phyloP scores from a whole-genome alignment of 2,329 filamentous ascomycete species.

The Alternaria atra region DNA sequence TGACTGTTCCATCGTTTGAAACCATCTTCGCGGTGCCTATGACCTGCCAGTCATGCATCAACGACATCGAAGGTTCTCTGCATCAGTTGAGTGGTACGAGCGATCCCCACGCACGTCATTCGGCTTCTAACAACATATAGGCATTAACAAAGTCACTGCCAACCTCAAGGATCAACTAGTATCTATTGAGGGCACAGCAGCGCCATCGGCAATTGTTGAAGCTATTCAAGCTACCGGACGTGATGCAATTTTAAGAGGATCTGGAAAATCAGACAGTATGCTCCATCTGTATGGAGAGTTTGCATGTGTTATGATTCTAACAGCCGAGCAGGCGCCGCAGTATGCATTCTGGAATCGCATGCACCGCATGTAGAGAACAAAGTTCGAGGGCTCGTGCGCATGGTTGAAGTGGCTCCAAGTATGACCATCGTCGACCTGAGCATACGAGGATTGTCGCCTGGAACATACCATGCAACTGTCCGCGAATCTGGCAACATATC shows the following conservation, averaged over 20 bases:
- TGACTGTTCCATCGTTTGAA: constrained; percentile 60
- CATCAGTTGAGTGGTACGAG: constrained; percentile 72
- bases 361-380: constrained; percentile 67
- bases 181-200: constrained; percentile 85
- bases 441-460: constrained; percentile 80
- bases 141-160: constrained; percentile 83
- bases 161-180: constrained; percentile 85
- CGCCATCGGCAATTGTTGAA: constrained; percentile 87
- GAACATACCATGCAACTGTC: constrained; percentile 84
- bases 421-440: constrained; percentile 89
- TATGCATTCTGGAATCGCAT: constrained; percentile 94
- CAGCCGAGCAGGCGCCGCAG: constrained; percentile 71
- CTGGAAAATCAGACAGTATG: constrained; percentile 83
- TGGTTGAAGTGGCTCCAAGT: constrained; percentile 86
- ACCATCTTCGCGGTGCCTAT: constrained; percentile 95
- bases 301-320: constrained; percentile 10
- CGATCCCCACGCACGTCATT: constrained; percentile 33
- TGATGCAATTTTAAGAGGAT: constrained; percentile 92
- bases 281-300: constrained; percentile 32
- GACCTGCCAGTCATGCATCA: constrained; percentile 88
- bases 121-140: constrained; percentile 54
- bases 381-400: constrained; percentile 86
- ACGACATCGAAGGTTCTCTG: constrained; percentile 82
- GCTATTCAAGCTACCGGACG: constrained; percentile 90
- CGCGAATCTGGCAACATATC: constrained; percentile 89